These are phyloP conservation scores for Amphibolis antarctica DNA, from an alignment of 106 monocot species.

Conservation along the genomic window DNA sequence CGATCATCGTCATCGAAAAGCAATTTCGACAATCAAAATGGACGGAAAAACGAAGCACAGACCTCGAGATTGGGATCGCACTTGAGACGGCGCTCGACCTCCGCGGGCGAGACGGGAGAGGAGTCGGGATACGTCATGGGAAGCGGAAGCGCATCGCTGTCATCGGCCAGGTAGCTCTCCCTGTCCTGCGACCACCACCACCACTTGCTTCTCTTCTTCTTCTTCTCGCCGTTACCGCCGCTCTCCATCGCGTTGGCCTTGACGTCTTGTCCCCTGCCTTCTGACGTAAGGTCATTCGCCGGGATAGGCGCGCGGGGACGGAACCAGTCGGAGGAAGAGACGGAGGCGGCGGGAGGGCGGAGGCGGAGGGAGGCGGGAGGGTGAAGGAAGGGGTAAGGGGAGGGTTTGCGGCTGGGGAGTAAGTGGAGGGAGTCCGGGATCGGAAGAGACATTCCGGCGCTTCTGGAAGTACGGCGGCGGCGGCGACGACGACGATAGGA, in stretches of 20 bases:
- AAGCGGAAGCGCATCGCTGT: constrained; percentile 52
- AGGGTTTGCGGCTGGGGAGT: background rate
- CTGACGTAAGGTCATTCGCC: background rate
- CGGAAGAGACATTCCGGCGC: background rate
- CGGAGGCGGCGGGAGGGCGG: background rate
- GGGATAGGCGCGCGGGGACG: constrained; percentile 8
- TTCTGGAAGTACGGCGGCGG: background rate
- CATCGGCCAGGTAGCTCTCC: constrained; percentile 64
- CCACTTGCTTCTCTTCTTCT: constrained; percentile 52
- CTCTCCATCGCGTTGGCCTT: constrained; percentile 37
- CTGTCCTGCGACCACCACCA: constrained; percentile 74
- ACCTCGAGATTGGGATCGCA: constrained; percentile 69
- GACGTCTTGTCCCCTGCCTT: constrained; percentile 8
- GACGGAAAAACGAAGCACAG: background rate
- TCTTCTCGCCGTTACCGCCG: constrained; percentile 12
- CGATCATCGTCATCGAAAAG: background rate
- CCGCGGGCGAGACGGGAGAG: constrained; percentile 35
- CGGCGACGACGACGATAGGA: too few species aligned
- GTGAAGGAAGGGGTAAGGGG: background rate
- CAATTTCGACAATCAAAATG: background rate
- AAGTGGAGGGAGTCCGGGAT: background rate
- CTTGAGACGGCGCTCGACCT: constrained; percentile 49
- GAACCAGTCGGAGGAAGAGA: constrained; percentile 37
- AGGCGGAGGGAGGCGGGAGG: background rate
- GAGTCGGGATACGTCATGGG: constrained; percentile 62